Conservation (phyloP, 2,329 filamentous ascomycete species). For the Keithomyces neogunnii region DNA sequence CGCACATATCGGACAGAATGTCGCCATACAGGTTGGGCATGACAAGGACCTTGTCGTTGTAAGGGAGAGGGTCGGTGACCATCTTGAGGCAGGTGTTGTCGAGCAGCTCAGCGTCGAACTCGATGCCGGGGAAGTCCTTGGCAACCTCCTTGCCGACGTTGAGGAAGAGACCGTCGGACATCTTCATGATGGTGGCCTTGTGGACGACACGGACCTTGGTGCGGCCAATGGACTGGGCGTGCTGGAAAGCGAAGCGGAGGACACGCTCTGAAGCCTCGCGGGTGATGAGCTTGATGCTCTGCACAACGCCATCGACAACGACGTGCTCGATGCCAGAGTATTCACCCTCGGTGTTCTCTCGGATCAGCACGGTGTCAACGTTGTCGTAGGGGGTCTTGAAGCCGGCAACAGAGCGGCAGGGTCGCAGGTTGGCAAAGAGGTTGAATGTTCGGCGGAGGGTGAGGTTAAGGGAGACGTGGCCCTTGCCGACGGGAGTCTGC, state of each 20-base stretch:
- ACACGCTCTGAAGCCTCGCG: constrained; percentile 90
- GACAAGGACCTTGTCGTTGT: constrained; percentile 99
- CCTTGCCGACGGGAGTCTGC: constrained; percentile 92
- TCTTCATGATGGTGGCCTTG: constrained; percentile 99
- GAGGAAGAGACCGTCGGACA: constrained; percentile 97
- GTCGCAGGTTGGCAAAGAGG: constrained; percentile 98
- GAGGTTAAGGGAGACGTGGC: constrained; percentile 97
- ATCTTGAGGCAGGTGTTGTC: constrained; percentile 99
- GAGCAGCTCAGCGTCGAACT: constrained; percentile 95
- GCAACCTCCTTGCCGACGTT: constrained; percentile 75
- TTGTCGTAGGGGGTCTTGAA: constrained; percentile 98
- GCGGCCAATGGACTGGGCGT: constrained; percentile 86
- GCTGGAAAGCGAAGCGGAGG: constrained; percentile 95
- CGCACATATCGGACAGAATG: constrained; percentile 99
- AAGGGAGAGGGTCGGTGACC: constrained; percentile 89
- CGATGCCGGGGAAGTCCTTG: constrained; percentile 91
- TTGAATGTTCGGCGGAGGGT: constrained; percentile 99
- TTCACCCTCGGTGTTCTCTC: constrained; percentile 99
- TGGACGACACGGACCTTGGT: constrained; percentile 96
- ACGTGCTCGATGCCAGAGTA: constrained; percentile 99
- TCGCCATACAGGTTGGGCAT: constrained; percentile 98
- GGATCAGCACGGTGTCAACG: constrained; percentile 94
- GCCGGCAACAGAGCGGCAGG: constrained; percentile 91
- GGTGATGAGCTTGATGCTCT: constrained; percentile 99
- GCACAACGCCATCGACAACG: constrained; percentile 93